These are phyloP conservation scores for Chytridium lagenaria DNA, from an alignment of 371 early-diverging fungal genomes.

Conservation along the genomic window DNA sequence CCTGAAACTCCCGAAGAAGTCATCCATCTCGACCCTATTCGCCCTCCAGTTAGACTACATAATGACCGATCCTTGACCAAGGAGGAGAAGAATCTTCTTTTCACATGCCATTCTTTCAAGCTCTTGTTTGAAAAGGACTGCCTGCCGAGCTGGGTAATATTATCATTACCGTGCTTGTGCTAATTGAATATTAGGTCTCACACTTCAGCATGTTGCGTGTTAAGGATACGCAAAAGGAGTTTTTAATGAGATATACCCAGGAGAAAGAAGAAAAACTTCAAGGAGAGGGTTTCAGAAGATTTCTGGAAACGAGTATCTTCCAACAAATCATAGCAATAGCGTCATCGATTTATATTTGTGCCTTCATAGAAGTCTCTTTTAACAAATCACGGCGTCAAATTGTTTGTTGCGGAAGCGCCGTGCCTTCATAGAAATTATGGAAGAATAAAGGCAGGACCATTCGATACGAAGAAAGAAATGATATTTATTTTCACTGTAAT, in stretches of 20 bases:
- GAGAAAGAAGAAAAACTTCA: constrained; percentile 33
- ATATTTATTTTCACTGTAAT: background rate
- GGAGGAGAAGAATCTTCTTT: constrained; percentile 37
- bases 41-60: constrained; percentile 20
- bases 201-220: constrained; percentile 53
- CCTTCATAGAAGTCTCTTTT: too few species aligned
- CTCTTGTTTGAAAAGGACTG: constrained; percentile 45
- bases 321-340: too few species aligned
- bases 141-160: constrained; percentile 49
- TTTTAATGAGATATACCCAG: constrained; percentile 36
- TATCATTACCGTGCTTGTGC: background rate
- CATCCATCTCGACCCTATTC: constrained; percentile 44
- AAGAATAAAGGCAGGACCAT: too few species aligned
- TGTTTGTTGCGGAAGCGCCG: too few species aligned
- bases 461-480: too few species aligned
- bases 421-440: too few species aligned
- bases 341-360: too few species aligned
- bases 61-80: constrained; percentile 39
- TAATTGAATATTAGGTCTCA: constrained; percentile 30
- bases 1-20: constrained; percentile 42
- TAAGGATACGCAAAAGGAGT: constrained; percentile 50
- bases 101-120: constrained; percentile 33
- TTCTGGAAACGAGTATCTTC: constrained; percentile 43
- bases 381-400: too few species aligned
- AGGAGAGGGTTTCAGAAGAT: constrained; percentile 30